Percentiles rank a stretch among this genome's conserved stretches.
Conservation (phyloP, 768 basidiomycete genomes). For the Melanogaster broomeanus region DNA sequence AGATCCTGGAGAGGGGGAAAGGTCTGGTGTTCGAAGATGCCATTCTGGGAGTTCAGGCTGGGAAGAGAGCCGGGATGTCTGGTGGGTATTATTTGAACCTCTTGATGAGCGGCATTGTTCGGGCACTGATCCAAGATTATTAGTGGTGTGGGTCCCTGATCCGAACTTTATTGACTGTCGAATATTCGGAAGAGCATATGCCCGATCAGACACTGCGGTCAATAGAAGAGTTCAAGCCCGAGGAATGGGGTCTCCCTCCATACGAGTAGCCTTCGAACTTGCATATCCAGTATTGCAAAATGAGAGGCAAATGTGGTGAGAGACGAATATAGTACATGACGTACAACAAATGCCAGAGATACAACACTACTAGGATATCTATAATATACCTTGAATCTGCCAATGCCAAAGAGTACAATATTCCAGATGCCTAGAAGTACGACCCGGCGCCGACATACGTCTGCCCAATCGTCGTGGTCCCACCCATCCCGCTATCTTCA, state of each 20-base stretch:
- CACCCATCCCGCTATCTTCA: constrained; percentile 14
- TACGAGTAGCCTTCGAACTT: constrained; percentile 38
- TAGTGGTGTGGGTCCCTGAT: constrained; percentile 89
- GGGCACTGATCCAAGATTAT: constrained; percentile 2
- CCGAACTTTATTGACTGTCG: constrained; percentile 56
- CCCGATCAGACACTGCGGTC: constrained; percentile 63
- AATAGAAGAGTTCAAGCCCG: constrained; percentile 74
- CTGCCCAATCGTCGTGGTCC: constrained; percentile 2
- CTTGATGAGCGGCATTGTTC: background rate
- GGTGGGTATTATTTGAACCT: constrained; percentile 45
- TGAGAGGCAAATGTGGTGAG: too few relatives aligned
- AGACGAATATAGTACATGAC: background rate
- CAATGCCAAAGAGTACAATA: background rate
- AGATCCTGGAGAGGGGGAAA: constrained; percentile 50
- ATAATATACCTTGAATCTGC: background rate
- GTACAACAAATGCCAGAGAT: background rate
- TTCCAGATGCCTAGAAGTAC: constrained; percentile 39
- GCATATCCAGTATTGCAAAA: background rate
- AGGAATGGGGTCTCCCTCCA: constrained; percentile 81
- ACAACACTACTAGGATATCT: constrained; percentile 4
- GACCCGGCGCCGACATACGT: constrained; percentile 46
- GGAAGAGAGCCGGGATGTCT: constrained; percentile 83
- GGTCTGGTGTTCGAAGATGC: constrained; percentile 87
- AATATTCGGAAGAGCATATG: constrained; percentile 47
- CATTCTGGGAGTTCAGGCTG: constrained; percentile 75